Base-by-base conservation (phyloP, 2,329 filamentous ascomycete species). In the Fusarium nematophilum region DNA sequence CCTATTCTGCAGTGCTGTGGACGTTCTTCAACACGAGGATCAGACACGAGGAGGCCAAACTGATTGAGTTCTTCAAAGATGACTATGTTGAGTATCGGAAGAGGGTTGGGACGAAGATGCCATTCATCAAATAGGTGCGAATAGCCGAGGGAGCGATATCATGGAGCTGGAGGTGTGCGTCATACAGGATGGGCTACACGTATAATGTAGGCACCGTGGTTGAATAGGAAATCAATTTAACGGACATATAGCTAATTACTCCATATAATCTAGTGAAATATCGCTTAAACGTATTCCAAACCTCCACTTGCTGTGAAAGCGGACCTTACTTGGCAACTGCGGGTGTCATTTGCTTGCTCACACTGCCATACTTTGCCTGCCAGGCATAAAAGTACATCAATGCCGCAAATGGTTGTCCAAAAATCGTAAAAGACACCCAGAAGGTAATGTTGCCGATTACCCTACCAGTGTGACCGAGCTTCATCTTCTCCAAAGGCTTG, bases 351-450 rank as follows among this genome's bases (percentile, higher is more conserved):
- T 73, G 72, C 64, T 78, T 80, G 64, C 85, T 91, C 17, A 93
- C 89, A 68, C 89, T 93, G 10, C 95, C 95, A 73, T 97, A 97
- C 79, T 98, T 98, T 50, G 92, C 92, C 78, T 98, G 94, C 94
- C 95, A 99, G 2, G 93, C 93, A 73, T 98, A 98, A 75, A 97
- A 99, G 75, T 99, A 99, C 73, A 96, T 82, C 57, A 99, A 79
- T 1, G 92, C 93, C 1, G 92, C 95, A 67, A 98, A 85, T 1
- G 95, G 95, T 79, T 99, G 95, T 4, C 95, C 95, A 10, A 99
- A 90, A 3, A 98, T 86, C 63, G 94, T 97, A 72, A 99, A 99
- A 10, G 91, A 94, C 15, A 97, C 83, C 95, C 95, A 98, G 75
- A 99, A 99, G 53, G 96, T 93, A 70, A 89, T 88, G 74, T 99